Percentiles rank a stretch among this genome's conserved stretches.
Conservation (phyloP, 768 basidiomycete species). For the Hydnomerulius pinastri region DNA sequence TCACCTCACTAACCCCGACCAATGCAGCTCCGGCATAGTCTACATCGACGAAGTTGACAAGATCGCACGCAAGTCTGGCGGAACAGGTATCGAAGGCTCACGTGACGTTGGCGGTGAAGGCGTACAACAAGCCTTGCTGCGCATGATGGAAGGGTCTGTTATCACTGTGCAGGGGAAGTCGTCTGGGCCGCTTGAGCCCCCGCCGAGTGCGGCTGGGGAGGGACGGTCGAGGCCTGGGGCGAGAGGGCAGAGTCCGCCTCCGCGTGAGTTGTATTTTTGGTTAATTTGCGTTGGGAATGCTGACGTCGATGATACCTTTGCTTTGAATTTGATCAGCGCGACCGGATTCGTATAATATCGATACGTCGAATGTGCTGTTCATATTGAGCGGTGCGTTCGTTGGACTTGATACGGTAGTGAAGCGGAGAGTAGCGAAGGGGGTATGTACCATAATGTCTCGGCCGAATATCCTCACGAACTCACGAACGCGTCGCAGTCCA, state of each 20-base stretch:
- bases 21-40: constrained; percentile 82
- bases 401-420: constrained; percentile 82
- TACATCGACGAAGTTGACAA: constrained; percentile 98
- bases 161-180: constrained; percentile 82
- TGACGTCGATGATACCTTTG: neutral
- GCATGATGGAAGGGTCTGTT: constrained; percentile 92
- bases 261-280: constrained; percentile 19
- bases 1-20: constrained; percentile 7
- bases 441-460: constrained; percentile 46
- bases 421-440: constrained; percentile 78
- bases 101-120: constrained; percentile 95
- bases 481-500: constrained; percentile 57
- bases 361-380: constrained; percentile 93
- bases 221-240: constrained; percentile 52
- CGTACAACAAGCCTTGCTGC: constrained; percentile 88
- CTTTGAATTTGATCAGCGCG: constrained; percentile 41
- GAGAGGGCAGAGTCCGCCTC: constrained; percentile 41
- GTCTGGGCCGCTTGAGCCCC: constrained; percentile 43
- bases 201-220: constrained; percentile 45
- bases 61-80: constrained; percentile 63
- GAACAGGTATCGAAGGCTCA: constrained; percentile 64
- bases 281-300: neutral
- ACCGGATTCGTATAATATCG: constrained; percentile 72
- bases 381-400: constrained; percentile 95
- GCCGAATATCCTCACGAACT: neutral